Percentiles rank a stretch among this genome's conserved stretches.
Evolutionary conservation across 2,329 filamentous ascomycete species (phyloP).

Genomic region (Xylariaceae sp.): DNA sequence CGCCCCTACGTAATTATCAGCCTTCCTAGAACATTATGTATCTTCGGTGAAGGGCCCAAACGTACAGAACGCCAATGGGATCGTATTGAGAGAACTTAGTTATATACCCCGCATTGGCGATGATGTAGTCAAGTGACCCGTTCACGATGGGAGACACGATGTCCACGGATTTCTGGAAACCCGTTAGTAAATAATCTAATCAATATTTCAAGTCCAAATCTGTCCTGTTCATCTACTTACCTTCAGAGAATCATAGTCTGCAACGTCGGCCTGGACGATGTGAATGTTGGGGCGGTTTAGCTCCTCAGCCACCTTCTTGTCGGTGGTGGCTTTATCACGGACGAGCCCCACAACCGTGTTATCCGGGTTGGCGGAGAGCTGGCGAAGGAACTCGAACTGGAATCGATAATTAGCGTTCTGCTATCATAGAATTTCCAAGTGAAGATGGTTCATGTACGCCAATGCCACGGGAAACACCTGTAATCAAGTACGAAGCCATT

Average conservation of each 20-base stretch:
- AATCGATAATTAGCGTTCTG: neutral
- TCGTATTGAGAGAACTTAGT: constrained; percentile 39
- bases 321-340: constrained; percentile 51
- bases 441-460: constrained; percentile 29
- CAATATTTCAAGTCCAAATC: too few species aligned
- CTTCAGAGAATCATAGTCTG: constrained; percentile 47
- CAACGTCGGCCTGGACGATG: constrained; percentile 54
- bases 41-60: neutral
- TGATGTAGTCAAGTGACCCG: constrained; percentile 55
- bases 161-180: constrained; percentile 29
- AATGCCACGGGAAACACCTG: constrained; percentile 34
- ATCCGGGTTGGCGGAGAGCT: constrained; percentile 48
- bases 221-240: constrained; percentile 17
- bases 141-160: constrained; percentile 40
- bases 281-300: constrained; percentile 50
- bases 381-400: constrained; percentile 55
- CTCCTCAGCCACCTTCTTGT: constrained; percentile 50
- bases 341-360: constrained; percentile 56
- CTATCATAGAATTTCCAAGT: neutral
- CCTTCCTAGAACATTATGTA: neutral
- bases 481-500: constrained; percentile 36
- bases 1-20: constrained; percentile 29
- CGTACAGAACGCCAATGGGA: constrained; percentile 46
- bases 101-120: constrained; percentile 56
- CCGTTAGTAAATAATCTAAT: neutral